Evolutionary conservation across 2,329 filamentous ascomycete species (phyloP).

Genomic region (Xylaria sp.): DNA sequence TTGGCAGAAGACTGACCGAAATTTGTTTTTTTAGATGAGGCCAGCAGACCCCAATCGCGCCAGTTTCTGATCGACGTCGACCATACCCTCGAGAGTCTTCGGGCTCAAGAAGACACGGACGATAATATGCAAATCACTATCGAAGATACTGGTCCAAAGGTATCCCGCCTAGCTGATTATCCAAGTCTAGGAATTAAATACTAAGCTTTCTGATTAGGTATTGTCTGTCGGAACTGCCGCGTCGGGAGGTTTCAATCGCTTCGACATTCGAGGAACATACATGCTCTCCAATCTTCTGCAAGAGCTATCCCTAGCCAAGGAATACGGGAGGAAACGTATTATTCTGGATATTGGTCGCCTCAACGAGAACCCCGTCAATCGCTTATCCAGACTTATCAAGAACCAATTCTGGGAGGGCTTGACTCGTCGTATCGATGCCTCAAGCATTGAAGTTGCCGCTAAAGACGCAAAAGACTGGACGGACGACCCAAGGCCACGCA

Average conservation of each 20-base stretch:
- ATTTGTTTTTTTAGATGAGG: constrained; percentile 74
- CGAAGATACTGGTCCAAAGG: constrained; percentile 93
- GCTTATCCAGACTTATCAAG: constrained; percentile 85
- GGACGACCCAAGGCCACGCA: constrained; percentile 83
- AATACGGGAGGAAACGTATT: constrained; percentile 88
- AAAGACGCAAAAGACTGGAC: constrained; percentile 97
- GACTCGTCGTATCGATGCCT: constrained; percentile 89
- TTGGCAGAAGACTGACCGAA: constrained; percentile 12
- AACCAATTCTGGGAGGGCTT: constrained; percentile 93
- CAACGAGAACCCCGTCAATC: constrained; percentile 93
- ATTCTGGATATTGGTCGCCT: constrained; percentile 90
- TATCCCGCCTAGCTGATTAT: constrained; percentile 33
- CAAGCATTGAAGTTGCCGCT: constrained; percentile 85
- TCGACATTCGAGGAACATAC: constrained; percentile 94
- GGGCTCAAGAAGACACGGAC: constrained; percentile 91
- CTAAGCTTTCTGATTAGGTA: constrained; percentile 61
- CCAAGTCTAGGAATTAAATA: neutral
- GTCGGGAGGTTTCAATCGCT: constrained; percentile 86
- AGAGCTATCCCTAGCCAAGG: constrained; percentile 91
- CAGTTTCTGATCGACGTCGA: constrained; percentile 91
- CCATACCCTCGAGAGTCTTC: constrained; percentile 79
- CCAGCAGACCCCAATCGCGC: constrained; percentile 70
- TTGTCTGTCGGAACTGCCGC: constrained; percentile 84
- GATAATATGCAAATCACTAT: constrained; percentile 97
- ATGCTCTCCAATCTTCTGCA: constrained; percentile 97